These are phyloP conservation scores for Coniochaeta sp. DNA, from an alignment of 2,329 filamentous ascomycete genomes.

Conservation along the genomic window DNA sequence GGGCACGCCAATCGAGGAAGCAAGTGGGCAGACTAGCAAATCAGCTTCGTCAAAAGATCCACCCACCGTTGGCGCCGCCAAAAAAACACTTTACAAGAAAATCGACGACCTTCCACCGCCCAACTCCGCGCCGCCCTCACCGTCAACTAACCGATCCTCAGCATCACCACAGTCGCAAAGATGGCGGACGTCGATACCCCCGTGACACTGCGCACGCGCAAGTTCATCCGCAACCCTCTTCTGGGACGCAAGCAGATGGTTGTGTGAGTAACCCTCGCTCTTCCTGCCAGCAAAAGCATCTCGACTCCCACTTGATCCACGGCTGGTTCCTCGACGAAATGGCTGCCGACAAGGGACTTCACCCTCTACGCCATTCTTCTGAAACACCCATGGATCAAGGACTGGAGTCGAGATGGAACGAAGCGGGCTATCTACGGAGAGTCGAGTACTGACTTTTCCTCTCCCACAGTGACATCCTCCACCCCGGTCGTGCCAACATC, in stretches of 20 bases:
- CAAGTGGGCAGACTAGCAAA: background rate
- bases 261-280: slow-evolving; percentile 64
- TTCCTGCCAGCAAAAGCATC: background rate
- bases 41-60: slow-evolving; percentile 14
- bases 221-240: slow-evolving; percentile 99
- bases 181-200: slow-evolving; percentile 81
- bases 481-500: slow-evolving; percentile 97
- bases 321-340: background rate
- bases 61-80: slow-evolving; percentile 6
- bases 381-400: background rate
- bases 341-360: background rate
- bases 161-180: slow-evolving; percentile 34
- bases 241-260: slow-evolving; percentile 99
- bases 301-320: no score
- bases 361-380: background rate
- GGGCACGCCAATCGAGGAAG: slow-evolving; percentile 39
- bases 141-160: slow-evolving; percentile 1
- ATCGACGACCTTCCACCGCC: slow-evolving; percentile 5
- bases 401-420: background rate
- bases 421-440: background rate
- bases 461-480: slow-evolving; percentile 83
- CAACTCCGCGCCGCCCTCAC: slow-evolving; percentile 3
- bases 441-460: slow-evolving; percentile 11
- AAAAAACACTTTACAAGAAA: slow-evolving; percentile 10
- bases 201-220: slow-evolving; percentile 92